phyloP scores from a whole-genome alignment of 2,329 filamentous ascomycete species.

The Phialophora macrospora region DNA sequence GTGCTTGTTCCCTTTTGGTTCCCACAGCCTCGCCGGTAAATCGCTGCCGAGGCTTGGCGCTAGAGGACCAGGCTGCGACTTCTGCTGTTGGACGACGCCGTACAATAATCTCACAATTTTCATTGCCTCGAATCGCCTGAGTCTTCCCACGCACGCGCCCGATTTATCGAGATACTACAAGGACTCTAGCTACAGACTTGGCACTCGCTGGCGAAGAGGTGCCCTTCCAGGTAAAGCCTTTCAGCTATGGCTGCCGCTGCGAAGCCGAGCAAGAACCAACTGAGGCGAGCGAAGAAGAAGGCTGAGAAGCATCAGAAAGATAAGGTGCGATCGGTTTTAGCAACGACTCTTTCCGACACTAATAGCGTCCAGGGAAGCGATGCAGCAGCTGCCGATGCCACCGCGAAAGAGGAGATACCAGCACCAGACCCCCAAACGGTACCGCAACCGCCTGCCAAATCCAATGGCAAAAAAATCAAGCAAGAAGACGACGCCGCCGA shows the following conservation, averaged over 20 bases:
- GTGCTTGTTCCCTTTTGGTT: not conserved
- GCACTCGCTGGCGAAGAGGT: not conserved
- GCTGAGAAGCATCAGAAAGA: constrained; percentile 85
- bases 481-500: constrained; percentile 45
- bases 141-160: not conserved
- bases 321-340: constrained; percentile 50
- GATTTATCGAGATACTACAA: not conserved
- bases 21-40: not conserved
- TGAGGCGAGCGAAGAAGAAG: constrained; percentile 92
- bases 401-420: not conserved
- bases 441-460: constrained; percentile 17
- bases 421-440: constrained; percentile 23
- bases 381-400: constrained; percentile 26
- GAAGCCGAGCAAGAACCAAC: constrained; percentile 93
- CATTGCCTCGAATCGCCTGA: not conserved
- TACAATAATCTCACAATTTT: not conserved
- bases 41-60: not conserved
- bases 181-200: not conserved
- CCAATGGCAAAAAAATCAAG: constrained; percentile 27
- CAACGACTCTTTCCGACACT: constrained; percentile 1
- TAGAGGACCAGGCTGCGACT: not conserved
- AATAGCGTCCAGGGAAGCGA: constrained; percentile 26
- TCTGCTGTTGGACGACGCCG: not conserved
- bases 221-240: not conserved
- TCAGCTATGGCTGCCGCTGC: constrained; percentile 40